Conservation (phyloP, 495 filamentous ascomycete species). For the Ascodesmis nigricans region DNA sequence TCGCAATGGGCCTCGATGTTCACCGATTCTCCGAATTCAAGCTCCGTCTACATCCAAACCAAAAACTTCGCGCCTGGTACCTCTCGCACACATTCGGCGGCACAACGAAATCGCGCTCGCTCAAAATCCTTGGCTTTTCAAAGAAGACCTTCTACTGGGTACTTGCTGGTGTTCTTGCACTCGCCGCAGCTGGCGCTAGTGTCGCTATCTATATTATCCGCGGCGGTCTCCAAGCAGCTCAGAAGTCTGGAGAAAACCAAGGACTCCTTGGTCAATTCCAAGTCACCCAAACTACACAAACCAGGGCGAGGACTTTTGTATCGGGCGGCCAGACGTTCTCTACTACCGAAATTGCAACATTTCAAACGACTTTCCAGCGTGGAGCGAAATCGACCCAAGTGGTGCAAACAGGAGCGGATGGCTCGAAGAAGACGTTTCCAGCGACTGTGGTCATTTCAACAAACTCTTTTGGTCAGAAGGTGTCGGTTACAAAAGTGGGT, state of each 20-base stretch:
- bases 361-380: constrained; percentile 12
- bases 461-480: too few relatives aligned
- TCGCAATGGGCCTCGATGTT: constrained; percentile 1
- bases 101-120: constrained; percentile 15
- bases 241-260: constrained; percentile 5
- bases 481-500: too few relatives aligned
- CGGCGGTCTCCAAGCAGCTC: constrained; percentile 7
- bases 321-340: constrained; percentile 11
- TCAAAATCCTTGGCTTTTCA: constrained; percentile 18
- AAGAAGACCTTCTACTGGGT: constrained; percentile 18
- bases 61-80: constrained; percentile 13
- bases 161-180: too few relatives aligned
- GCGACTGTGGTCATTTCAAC: too few relatives aligned
- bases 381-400: constrained; percentile 12
- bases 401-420: constrained; percentile 7
- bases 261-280: constrained; percentile 10
- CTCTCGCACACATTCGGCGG: constrained; percentile 19
- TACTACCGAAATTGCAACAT: constrained; percentile 12
- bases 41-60: constrained; percentile 12
- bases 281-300: constrained; percentile 6
- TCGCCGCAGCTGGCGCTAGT: constrained; percentile 2
- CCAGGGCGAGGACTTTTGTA: constrained; percentile 10
- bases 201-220: constrained; percentile 6
- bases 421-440: constrained; percentile 9
- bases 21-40: constrained; percentile 11